Evolutionary conservation across 805 yeast species (phyloP).

Genomic region (Starmerella floricola): DNA sequence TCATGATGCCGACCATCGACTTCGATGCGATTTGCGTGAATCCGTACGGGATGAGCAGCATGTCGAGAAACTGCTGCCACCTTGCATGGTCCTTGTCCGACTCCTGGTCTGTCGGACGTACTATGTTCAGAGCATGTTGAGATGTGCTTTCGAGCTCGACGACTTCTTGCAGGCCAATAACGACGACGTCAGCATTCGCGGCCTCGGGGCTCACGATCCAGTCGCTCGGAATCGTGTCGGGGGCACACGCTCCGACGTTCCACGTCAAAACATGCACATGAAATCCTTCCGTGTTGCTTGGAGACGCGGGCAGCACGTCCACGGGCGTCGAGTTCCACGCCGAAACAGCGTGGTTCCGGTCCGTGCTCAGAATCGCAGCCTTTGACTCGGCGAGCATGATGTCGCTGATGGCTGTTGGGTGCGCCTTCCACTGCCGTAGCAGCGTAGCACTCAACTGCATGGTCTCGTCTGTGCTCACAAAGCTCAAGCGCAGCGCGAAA

Average conservation of each 20-base stretch:
- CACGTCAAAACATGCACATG: conserved; percentile 30
- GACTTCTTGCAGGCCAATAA: conserved; percentile 81
- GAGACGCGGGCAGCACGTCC: conserved; percentile 20
- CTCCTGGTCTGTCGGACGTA: conserved; percentile 36
- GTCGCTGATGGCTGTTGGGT: conserved; percentile 24
- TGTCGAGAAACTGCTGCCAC: conserved; percentile 28
- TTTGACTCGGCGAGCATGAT: conserved; percentile 12
- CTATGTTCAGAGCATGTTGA: conserved; percentile 46
- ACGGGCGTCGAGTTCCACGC: conserved; percentile 24
- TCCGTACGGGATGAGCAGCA: conserved; percentile 22
- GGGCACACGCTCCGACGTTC: conserved; percentile 34
- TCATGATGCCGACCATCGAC: conserved; percentile 74
- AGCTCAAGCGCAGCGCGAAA: conserved; percentile 21
- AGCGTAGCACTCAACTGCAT: conserved; percentile 27
- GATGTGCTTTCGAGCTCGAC: conserved; percentile 79
- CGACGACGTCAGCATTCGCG: conserved; percentile 49
- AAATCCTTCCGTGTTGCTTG: conserved; percentile 15
- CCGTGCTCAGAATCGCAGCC: conserved; percentile 10
- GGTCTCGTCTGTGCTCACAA: background rate
- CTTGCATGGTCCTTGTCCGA: conserved; percentile 25
- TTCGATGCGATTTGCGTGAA: conserved; percentile 57
- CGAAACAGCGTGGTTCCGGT: conserved; percentile 10
- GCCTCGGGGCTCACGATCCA: conserved; percentile 14
- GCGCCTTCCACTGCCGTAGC: conserved; percentile 31
- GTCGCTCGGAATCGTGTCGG: conserved; percentile 24